Evolutionary conservation across 768 basidiomycete genomes (phyloP), one percentile per base, ranked within the genome.

Genomic region (Daedaleopsis sinensis): DNA sequence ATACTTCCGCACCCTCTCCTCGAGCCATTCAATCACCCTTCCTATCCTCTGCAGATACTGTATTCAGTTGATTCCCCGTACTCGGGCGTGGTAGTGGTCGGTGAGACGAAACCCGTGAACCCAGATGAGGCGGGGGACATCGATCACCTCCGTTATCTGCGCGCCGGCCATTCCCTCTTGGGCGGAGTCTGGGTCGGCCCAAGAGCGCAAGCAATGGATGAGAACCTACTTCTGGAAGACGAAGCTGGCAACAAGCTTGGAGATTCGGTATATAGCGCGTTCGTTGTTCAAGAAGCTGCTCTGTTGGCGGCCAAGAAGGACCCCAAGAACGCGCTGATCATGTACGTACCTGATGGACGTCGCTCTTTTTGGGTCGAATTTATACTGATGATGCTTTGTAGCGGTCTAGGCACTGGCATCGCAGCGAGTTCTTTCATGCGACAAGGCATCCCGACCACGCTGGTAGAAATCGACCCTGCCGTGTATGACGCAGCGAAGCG

Each of bases 401-500:
- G 96, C 73, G 96, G 96, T 12, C 84, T 98, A 36, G 96, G 96
- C 19, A 81, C 85, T 19, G 96, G 96, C 6, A 87, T 92, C 56
- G 87, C 92, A 3, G 89, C 93, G 0, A 83, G 86, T 46, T 82
- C 93, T 0, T 86, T 98, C 65, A 78, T 84, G 50, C 79, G 81
- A 24, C 90, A 93, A 62, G 81, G 81, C 19, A 76, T 96, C 27
- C 78, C 82, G 7, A 88, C 90, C 5, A 93, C 94, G 1, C 83
- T 96, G 51, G 84, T 96, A n/a, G 96, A 98, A 73, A 91, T 96
- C 61, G 96, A 98, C 71, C 92, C 93, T 38, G 89, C 85, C 1
- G 95, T 98, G 21, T 95, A 96, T 71, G 77, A 84, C 15, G 93
- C 90, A 27, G 94, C 96, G 16, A 81, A 84, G 27, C 77, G 73